Evolutionary conservation across 2,329 filamentous ascomycete species (phyloP).

Genomic region (Ceratocystis ficicola): DNA sequence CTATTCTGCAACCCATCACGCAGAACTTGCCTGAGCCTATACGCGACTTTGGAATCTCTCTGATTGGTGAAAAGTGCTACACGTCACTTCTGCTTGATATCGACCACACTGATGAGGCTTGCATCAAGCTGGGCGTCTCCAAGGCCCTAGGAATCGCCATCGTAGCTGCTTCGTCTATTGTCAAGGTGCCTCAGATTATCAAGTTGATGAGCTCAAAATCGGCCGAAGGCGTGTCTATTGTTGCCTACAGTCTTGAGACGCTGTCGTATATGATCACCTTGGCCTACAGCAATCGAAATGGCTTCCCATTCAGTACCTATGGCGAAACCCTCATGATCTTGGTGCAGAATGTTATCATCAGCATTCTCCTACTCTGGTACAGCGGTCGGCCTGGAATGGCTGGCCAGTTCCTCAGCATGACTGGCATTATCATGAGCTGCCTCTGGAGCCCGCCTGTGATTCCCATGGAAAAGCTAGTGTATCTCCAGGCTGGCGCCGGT

Average conservation of each 20-base stretch:
- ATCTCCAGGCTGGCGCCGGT: constrained; percentile 75
- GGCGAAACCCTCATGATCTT: constrained; percentile 90
- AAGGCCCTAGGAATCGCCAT: constrained; percentile 91
- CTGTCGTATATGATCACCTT: constrained; percentile 75
- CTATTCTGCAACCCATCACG: constrained; percentile 55
- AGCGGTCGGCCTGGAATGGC: constrained; percentile 55
- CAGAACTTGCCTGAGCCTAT: constrained; percentile 62
- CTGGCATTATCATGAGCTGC: constrained; percentile 47
- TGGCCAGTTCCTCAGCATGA: constrained; percentile 58
- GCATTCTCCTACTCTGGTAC: constrained; percentile 74
- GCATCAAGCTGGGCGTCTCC: constrained; percentile 78
- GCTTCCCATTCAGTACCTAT: constrained; percentile 91
- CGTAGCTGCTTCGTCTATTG: constrained; percentile 75
- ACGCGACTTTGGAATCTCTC: constrained; percentile 59
- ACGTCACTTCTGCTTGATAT: constrained; percentile 73
- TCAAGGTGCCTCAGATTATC: constrained; percentile 94
- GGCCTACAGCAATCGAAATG: constrained; percentile 82
- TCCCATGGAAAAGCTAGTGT: constrained; percentile 53
- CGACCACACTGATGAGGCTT: constrained; percentile 62
- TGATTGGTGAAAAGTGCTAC: constrained; percentile 80
- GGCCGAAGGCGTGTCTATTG: constrained; percentile 72
- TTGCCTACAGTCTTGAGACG: constrained; percentile 88
- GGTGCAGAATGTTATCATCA: constrained; percentile 83
- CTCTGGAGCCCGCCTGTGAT: constrained; percentile 54
- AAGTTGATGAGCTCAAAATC: constrained; percentile 77